Conservation (phyloP, 805 yeast species). For the Metschnikowia santaceciliae region DNA sequence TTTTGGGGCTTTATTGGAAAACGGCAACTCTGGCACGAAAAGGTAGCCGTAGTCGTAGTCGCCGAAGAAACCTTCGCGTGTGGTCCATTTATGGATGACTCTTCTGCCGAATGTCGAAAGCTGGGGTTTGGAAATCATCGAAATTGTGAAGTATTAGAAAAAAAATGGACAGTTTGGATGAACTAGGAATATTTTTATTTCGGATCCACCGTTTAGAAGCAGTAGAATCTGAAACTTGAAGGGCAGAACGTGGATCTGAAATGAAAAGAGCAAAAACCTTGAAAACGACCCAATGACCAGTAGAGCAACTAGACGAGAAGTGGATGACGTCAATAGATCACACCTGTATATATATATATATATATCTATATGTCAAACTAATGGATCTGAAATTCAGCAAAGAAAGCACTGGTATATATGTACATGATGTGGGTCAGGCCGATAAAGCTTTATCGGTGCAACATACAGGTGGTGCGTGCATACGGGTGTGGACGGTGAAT, state of each 20-base stretch:
- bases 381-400: too few species aligned
- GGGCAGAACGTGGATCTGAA: too few species aligned
- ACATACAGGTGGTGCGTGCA: background rate
- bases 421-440: background rate
- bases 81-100: conserved; percentile 49
- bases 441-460: background rate
- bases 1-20: conserved; percentile 41
- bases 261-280: too few species aligned
- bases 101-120: conserved; percentile 16
- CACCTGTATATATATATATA: too few species aligned
- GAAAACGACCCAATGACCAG: too few species aligned
- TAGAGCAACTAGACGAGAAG: too few species aligned
- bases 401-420: background rate
- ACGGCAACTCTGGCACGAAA: conserved; percentile 80
- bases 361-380: too few species aligned
- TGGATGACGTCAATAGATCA: too few species aligned
- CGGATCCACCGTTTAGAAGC: too few species aligned
- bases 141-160: background rate
- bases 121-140: conserved; percentile 4
- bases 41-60: conserved; percentile 79
- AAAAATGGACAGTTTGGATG: background rate
- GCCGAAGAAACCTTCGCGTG: conserved; percentile 80
- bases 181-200: too few species aligned
- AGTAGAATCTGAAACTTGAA: too few species aligned
- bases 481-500: background rate